Evolutionary conservation across 1,139 yeast genomes (phyloP).

Genomic region (Pichia sp.): DNA sequence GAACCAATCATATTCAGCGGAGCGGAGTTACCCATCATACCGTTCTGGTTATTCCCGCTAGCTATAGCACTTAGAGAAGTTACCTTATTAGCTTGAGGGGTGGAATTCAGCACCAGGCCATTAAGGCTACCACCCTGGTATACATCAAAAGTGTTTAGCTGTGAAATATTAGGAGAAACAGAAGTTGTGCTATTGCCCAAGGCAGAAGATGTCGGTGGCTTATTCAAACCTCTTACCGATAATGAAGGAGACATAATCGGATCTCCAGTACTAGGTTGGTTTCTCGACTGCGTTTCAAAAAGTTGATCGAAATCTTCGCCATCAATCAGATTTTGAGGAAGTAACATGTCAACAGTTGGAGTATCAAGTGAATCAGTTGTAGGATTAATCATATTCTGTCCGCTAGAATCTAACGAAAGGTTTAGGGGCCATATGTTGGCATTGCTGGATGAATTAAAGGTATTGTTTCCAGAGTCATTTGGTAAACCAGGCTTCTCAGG

Average conservation of each 20-base stretch:
- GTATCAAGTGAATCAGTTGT: conserved; percentile 1
- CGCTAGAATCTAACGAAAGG: conserved; percentile 1
- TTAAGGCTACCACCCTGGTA: conserved; percentile 7
- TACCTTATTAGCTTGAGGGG: conserved; percentile 15
- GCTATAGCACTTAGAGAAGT: conserved; percentile 22
- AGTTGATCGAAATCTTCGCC: conserved; percentile 20
- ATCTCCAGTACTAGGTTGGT: background rate
- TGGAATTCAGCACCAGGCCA: conserved; percentile 9
- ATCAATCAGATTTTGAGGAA: conserved; percentile 29
- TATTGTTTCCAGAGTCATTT: background rate
- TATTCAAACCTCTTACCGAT: background rate
- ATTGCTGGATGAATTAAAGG: conserved; percentile 6
- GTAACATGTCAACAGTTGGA: conserved; percentile 23
- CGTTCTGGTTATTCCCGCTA: conserved; percentile 12
- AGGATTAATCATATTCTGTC: background rate
- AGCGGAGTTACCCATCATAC: conserved; percentile 1
- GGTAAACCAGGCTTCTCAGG: conserved; percentile 9
- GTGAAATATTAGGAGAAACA: conserved; percentile 17
- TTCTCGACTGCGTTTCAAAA: conserved; percentile 11
- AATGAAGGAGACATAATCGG: conserved; percentile 3
- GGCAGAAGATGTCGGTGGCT: background rate
- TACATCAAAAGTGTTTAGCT: conserved; percentile 14
- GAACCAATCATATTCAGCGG: conserved; percentile 17
- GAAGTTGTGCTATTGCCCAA: background rate
- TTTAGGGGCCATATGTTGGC: conserved; percentile 4